Base-by-base conservation (phyloP, 2,329 filamentous ascomycete genomes). In the Botrytis cinerea region DNA sequence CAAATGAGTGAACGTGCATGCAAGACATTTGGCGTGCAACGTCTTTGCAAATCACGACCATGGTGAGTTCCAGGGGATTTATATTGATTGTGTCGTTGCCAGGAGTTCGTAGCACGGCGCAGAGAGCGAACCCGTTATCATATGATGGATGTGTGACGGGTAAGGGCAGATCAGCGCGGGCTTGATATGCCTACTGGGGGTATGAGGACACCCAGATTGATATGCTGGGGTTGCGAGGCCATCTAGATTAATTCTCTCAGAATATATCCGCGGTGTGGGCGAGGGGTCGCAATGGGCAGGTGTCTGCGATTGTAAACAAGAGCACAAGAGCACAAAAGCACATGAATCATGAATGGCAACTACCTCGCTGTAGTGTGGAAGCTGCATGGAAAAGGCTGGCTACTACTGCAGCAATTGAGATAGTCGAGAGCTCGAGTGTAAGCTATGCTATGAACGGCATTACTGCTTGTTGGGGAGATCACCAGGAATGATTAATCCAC, bases 61-160 rank as follows among this genome's bases (percentile, higher is more conserved):
- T 14, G 28, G 46, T 66, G 32, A 61, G 59, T n/a, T 9, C 54
- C 16, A 62, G 60, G 35, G 14, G 18, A 7, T 62, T 40, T 61
- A 40, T n/a, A n/a, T 61, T n/a, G 35, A 22, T 14, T 16, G 22
- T 51, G 32, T 32, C 16, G 25, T 40, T 51, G n/a, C 45, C 63
- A 38, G 32, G 32, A 40, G 46, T 54, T 54, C 22, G 32, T 67
- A 40, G 64, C 64, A 67, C 64, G 64, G 64, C 64, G 64, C 64
- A 67, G 64, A n/a, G 25, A 18, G 32, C 54, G 46, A 54, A 12
- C 64, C 64, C 25, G 46, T 67, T 67, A 22, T 61, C 12, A 61
- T n/a, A 16, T 40, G 22, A 61, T 38, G 59, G 22, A 61, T 38
- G 59, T 40, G 32, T 61, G 32, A 43, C 60, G 35, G 38, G 60